phyloP scores from a whole-genome alignment of 2,329 filamentous ascomycete species.

The Chaetomium sp. region DNA sequence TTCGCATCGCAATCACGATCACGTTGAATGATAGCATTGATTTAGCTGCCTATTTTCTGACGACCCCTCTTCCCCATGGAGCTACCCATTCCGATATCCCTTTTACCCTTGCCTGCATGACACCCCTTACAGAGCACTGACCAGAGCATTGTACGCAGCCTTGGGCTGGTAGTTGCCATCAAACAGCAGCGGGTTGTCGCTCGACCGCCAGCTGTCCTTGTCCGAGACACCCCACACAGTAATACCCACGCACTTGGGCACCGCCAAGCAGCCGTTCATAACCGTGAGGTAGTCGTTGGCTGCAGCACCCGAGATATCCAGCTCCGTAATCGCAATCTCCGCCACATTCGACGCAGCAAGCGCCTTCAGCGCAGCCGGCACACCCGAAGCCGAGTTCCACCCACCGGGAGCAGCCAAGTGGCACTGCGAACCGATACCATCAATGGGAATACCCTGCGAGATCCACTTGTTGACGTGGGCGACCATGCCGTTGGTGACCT shows the following conservation, averaged over 20 bases:
- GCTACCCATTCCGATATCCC: no score
- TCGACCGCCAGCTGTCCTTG: constrained; percentile 12
- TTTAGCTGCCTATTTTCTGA: no score
- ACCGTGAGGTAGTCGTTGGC: constrained; percentile 13
- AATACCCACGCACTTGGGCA: constrained; percentile 10
- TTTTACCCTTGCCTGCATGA: not conserved
- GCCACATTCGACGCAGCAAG: constrained; percentile 9
- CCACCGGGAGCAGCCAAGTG: constrained; percentile 36
- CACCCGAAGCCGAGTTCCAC: constrained; percentile 14
- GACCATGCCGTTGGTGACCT: constrained; percentile 48
- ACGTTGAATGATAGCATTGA: no score
- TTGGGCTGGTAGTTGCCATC: constrained; percentile 12
- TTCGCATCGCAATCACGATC: no score
- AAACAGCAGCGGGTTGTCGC: constrained; percentile 10
- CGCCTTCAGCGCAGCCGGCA: constrained; percentile 7
- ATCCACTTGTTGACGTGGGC: constrained; percentile 58
- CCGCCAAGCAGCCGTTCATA: constrained; percentile 8
- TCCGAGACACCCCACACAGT: constrained; percentile 13
- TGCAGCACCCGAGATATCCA: constrained; percentile 7
- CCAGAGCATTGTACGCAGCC: constrained; percentile 10
- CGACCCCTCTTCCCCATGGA: no score
- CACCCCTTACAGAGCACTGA: constrained; percentile 8
- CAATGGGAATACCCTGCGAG: constrained; percentile 54
- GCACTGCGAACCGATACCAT: constrained; percentile 56
- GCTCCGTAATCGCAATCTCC: constrained; percentile 12